These are phyloP conservation scores for Acarospora socialis DNA, from an alignment of 2,329 filamentous ascomycete species.

Conservation along the genomic window DNA sequence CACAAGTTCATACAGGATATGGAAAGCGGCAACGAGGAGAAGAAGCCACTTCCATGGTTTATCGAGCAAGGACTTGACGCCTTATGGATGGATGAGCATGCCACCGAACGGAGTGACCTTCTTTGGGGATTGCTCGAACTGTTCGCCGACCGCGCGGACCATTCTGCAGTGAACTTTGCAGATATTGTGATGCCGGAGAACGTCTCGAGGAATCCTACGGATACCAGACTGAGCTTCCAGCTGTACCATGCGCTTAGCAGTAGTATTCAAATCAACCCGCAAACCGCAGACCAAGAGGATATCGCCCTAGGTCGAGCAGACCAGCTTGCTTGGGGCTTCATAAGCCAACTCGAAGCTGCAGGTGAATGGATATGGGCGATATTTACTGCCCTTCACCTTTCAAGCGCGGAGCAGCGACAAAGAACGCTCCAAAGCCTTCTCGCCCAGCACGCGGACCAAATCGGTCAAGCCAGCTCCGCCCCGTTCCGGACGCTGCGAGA, in stretches of 20 bases:
- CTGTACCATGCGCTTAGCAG: constrained; percentile 54
- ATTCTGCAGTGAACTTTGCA: constrained; percentile 39
- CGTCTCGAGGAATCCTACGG: constrained; percentile 58
- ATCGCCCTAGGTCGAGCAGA: constrained; percentile 57
- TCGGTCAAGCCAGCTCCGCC: constrained; percentile 44
- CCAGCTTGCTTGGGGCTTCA: constrained; percentile 50
- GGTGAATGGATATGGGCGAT: constrained; percentile 56
- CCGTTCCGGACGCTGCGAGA: constrained; percentile 45
- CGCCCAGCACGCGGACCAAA: constrained; percentile 52
- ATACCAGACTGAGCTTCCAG: constrained; percentile 72
- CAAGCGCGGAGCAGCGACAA: constrained; percentile 45
- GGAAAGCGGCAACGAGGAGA: constrained; percentile 50
- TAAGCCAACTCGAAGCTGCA: constrained; percentile 46
- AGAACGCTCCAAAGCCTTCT: constrained; percentile 59
- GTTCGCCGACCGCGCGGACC: constrained; percentile 41
- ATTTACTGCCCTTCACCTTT: constrained; percentile 69
- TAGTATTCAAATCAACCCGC: constrained; percentile 39
- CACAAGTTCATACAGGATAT: constrained; percentile 60
- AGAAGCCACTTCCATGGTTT: constrained; percentile 60
- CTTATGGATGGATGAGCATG: constrained; percentile 47
- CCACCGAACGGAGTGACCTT: constrained; percentile 52
- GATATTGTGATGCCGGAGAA: constrained; percentile 63
- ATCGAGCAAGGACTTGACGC: constrained; percentile 43
- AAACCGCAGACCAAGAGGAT: too few species aligned
- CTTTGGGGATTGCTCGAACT: constrained; percentile 78